These are phyloP conservation scores for Pleurotus ostreatus DNA, from an alignment of 768 basidiomycete species.

Conservation along the genomic window DNA sequence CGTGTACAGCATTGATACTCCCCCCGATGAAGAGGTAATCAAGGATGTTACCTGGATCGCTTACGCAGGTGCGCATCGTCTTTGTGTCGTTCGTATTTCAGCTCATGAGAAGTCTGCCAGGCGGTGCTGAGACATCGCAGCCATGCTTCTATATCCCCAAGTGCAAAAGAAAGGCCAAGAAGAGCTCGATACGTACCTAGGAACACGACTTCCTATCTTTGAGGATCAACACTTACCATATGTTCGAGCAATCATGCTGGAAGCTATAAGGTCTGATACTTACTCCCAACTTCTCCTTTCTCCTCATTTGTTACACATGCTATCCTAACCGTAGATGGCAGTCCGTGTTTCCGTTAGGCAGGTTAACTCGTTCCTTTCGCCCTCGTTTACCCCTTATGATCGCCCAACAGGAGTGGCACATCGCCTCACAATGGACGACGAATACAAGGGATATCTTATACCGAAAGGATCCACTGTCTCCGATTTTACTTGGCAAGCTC, in stretches of 20 bases:
- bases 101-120: conserved; percentile 10
- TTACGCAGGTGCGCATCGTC: conserved; percentile 11
- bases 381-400: conserved; percentile 2
- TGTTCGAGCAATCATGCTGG: conserved; percentile 26
- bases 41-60: neutral
- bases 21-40: neutral
- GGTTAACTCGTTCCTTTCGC: neutral
- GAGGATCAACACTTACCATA: conserved; percentile 26
- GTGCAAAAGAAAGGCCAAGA: conserved; percentile 23
- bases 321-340: neutral
- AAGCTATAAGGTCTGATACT: conserved; percentile 17
- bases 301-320: no score
- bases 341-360: conserved; percentile 14
- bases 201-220: conserved; percentile 24
- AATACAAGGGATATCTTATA: conserved; percentile 25
- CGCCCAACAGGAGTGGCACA: conserved; percentile 7
- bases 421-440: conserved; percentile 20
- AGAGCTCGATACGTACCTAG: conserved; percentile 26
- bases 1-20: conserved; percentile 17
- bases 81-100: no score
- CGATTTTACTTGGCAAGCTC: no score
- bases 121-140: conserved; percentile 24
- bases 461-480: no score
- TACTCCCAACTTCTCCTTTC: no score
- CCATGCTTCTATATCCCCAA: conserved; percentile 25